These are phyloP conservation scores for Alopecurus myosuroides DNA, from an alignment of 176 grass and related monocot species.

Conservation along the genomic window DNA sequence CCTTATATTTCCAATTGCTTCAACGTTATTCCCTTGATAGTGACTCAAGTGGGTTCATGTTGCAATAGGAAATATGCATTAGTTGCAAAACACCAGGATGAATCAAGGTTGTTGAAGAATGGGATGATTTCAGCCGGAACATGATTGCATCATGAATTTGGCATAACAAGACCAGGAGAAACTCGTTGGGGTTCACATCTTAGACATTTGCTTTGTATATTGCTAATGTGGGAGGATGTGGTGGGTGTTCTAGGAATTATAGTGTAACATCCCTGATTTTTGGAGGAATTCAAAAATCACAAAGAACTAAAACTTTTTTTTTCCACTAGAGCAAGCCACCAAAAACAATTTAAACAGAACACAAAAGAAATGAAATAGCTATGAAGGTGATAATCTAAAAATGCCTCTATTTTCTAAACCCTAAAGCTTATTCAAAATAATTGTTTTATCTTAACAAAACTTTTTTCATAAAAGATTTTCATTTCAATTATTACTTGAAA, in stretches of 20 bases:
- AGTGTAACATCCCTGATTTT: too few relatives aligned
- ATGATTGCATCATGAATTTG: background rate
- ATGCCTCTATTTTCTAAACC: too few relatives aligned
- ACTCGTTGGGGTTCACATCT: background rate
- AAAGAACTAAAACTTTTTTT: too few relatives aligned
- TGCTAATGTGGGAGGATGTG: background rate
- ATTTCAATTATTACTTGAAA: too few relatives aligned
- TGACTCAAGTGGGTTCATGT: background rate
- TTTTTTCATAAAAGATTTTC: too few relatives aligned
- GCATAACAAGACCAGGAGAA: background rate
- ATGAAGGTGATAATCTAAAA: too few relatives aligned
- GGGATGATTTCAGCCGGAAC: background rate
- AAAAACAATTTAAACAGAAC: too few relatives aligned
- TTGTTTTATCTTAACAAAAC: too few relatives aligned
- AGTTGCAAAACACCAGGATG: background rate
- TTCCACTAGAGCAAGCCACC: too few relatives aligned
- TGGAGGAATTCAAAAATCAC: too few relatives aligned
- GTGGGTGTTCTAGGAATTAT: background rate
- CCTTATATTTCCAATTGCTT: background rate
- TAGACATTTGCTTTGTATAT: background rate
- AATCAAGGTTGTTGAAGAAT: background rate
- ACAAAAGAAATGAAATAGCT: too few relatives aligned
- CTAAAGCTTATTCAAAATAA: too few relatives aligned
- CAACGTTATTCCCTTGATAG: background rate
- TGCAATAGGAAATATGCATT: background rate